Evolutionary conservation across 371 early-diverging fungal species (phyloP), one percentile per base, ranked within the genome.

Genomic region (Lichtheimia ornata): DNA sequence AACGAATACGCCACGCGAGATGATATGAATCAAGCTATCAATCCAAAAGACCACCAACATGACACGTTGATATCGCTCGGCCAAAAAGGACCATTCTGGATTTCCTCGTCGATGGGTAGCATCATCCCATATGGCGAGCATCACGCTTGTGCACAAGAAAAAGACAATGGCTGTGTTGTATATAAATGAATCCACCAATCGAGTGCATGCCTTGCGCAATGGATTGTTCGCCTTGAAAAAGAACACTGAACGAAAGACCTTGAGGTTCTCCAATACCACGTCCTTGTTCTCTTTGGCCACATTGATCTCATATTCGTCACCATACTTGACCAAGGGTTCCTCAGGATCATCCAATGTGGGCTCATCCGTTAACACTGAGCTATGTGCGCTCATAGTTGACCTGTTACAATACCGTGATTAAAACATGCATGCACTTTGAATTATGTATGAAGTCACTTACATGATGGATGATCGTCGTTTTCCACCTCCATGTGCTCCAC

Each of bases 1-100:
- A 53, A 84, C 69, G 17, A 81, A 30, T 0, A 82, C 44, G 1
- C 84, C 82, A 47, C 79, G 71, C 0, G 79, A 73, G 3, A 78
- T 50, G 54, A 81, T 72, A 41, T 79, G 76, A 4, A 84, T 57
- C 13, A 61, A 12, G 1, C 70, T 64, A 49, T 84, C 82, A 0
- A 71, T 27, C 41, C 75, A 72, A 50, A 77, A 84, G 12, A 82
- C 30, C 5, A 65, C 58, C 0, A 82, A 60, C 2, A 73, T 55
- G 2, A 59, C 44, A 15, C 59, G 61, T 47, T 84, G 82, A 14
- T 74, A 44, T 27, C 63, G 62, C 18, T 71, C 72, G 13, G 75
- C 59, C 4, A 66, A 53, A 28, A 7, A 54, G 28, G 14, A 54
- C 30, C 47, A 14, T 24, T 47, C 17, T 6, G 65, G 49, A 50